Conservation (phyloP, 1,284 basidiomycete species). For the Polyporus tsugae region DNA sequence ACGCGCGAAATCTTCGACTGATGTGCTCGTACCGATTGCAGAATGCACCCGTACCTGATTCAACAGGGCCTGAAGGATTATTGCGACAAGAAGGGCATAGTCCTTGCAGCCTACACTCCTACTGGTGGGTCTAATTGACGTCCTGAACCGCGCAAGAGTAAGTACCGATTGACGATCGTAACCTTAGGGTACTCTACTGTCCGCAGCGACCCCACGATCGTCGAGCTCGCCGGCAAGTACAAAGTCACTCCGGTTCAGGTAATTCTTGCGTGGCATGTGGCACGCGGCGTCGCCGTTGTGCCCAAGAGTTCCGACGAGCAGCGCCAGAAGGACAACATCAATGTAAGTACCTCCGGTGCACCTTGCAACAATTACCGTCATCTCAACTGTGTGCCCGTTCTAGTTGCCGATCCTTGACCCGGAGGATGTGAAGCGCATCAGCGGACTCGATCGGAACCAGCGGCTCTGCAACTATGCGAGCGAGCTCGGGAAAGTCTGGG, state of each 20-base stretch:
- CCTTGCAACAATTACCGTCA: background rate
- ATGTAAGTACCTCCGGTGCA: conserved; percentile 39
- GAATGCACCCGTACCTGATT: conserved; percentile 61
- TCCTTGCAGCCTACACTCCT: conserved; percentile 74
- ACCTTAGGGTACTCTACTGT: conserved; percentile 49
- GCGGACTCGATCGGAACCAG: conserved; percentile 62
- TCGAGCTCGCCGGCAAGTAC: conserved; percentile 52
- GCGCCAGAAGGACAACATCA: conserved; percentile 54
- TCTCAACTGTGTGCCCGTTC: conserved; percentile 6
- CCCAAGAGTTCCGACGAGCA: conserved; percentile 52
- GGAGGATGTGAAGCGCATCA: conserved; percentile 55
- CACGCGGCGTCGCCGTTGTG: conserved; percentile 48
- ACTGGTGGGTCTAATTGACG: conserved; percentile 49
- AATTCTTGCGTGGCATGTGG: conserved; percentile 55
- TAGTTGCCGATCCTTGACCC: conserved; percentile 54
- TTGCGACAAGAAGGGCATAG: conserved; percentile 65
- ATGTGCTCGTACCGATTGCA: conserved; percentile 11
- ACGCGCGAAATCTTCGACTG: conserved; percentile 25
- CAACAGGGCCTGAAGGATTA: conserved; percentile 65
- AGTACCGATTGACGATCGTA: background rate
- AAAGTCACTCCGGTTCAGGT: conserved; percentile 51
- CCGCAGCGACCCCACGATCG: conserved; percentile 49
- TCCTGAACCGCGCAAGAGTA: background rate
- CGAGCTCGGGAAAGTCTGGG: conserved; percentile 49
- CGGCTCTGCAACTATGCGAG: conserved; percentile 40